Percentiles rank a stretch among this genome's conserved stretches.
Evolutionary conservation across 148 eudicot species (phyloP).

Genomic region (Chenopodium album): DNA sequence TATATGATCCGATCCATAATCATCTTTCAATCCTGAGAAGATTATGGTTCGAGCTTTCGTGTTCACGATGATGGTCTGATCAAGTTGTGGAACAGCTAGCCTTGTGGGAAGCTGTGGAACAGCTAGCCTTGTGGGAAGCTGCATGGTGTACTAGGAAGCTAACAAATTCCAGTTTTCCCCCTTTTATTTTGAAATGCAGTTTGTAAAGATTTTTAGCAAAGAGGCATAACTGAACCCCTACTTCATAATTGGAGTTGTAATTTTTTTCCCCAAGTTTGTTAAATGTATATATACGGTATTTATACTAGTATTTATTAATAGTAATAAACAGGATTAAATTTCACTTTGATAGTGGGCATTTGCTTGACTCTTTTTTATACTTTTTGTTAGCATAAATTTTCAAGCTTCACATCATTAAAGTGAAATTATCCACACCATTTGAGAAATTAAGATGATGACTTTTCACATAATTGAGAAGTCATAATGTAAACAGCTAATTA

Average conservation of each 20-base stretch:
- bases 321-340: neutral
- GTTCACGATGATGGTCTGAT: neutral
- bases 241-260: neutral
- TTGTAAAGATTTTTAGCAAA: slow-evolving; percentile 22
- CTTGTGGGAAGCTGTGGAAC: slow-evolving; percentile 1
- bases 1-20: slow-evolving; percentile 3
- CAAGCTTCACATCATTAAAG: neutral
- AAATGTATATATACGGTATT: slow-evolving; percentile 15
- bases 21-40: neutral
- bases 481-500: neutral
- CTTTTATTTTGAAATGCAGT: neutral
- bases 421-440: neutral
- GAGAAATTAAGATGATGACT: neutral
- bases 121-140: neutral
- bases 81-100: neutral
- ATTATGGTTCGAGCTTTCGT: neutral
- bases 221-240: slow-evolving; percentile 7
- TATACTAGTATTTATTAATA: neutral
- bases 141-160: slow-evolving; percentile 10
- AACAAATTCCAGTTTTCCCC: slow-evolving; percentile 5
- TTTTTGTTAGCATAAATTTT: neutral
- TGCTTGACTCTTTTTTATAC: neutral
- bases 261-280: neutral
- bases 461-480: slow-evolving; percentile 4
- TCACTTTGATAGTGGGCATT: slow-evolving; percentile 1